These are phyloP conservation scores for Candida tibetensis DNA, from an alignment of 805 yeast genomes.

Conservation along the genomic window DNA sequence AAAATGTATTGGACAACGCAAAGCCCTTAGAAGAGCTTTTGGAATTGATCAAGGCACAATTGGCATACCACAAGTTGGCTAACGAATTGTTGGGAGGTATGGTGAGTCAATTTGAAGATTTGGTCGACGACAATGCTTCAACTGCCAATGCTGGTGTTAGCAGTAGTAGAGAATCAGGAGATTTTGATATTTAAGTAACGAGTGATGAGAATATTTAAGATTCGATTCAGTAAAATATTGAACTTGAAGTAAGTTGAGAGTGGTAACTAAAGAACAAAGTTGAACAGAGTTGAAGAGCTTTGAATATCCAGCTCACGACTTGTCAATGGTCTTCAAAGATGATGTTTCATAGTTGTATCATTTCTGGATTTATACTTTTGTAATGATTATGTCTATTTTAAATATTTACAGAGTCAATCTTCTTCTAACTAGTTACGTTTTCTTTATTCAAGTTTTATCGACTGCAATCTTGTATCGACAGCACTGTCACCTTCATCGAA, in stretches of 20 bases:
- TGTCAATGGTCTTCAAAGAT: no score
- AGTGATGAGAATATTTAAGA: no score
- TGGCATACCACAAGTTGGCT: conserved; percentile 77
- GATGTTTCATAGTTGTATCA: no score
- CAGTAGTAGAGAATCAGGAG: conserved; percentile 29
- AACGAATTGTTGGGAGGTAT: conserved; percentile 61
- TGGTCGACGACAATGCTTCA: conserved; percentile 47
- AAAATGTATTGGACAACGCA: conserved; percentile 69
- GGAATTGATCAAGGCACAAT: conserved; percentile 74
- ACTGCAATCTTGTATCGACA: conserved; percentile 30
- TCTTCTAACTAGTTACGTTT: neutral
- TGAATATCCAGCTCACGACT: no score
- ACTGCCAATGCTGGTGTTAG: conserved; percentile 11
- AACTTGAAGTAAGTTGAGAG: no score
- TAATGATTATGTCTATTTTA: conserved; percentile 1
- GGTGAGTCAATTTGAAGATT: conserved; percentile 59
- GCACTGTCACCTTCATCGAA: conserved; percentile 22
- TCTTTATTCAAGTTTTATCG: conserved; percentile 17
- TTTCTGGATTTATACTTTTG: no score
- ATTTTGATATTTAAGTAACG: conserved; percentile 22
- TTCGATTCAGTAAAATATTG: no score
- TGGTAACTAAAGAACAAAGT: no score
- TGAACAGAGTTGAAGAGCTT: no score
- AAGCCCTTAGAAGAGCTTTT: conserved; percentile 64
- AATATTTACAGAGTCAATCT: conserved; percentile 4